These are phyloP conservation scores for Sordariomycetes sp. DNA, from an alignment of 2,329 filamentous ascomycete genomes.

Conservation along the genomic window DNA sequence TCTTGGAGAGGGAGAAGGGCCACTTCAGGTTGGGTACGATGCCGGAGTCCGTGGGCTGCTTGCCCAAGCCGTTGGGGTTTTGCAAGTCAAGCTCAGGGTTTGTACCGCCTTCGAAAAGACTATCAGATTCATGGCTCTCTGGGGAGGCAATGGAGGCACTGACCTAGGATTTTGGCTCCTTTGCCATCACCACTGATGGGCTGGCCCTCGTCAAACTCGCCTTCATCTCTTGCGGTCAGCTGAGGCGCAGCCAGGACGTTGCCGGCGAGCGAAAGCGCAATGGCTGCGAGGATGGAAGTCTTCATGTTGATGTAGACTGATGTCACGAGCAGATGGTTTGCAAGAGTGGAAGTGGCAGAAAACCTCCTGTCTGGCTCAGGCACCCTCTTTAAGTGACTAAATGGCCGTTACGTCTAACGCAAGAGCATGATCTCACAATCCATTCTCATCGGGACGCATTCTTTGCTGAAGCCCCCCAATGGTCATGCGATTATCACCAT, in stretches of 20 bases:
- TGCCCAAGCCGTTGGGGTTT: constrained; percentile 55
- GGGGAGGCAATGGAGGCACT: constrained; percentile 5
- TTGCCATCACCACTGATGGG: constrained; percentile 48
- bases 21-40: constrained; percentile 59
- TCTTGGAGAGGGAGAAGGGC: constrained; percentile 61
- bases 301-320: constrained; percentile 6
- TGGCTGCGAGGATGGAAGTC: constrained; percentile 2
- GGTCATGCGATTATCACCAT: neutral
- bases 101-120: constrained; percentile 44
- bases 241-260: constrained; percentile 10
- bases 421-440: neutral
- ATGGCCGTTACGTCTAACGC: no score
- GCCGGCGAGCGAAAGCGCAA: constrained; percentile 6
- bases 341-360: no score
- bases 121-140: neutral
- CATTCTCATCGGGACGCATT: neutral
- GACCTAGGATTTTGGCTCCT: constrained; percentile 49
- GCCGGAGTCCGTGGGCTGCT: constrained; percentile 52
- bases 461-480: neutral
- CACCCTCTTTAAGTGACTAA: no score
- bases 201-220: constrained; percentile 38
- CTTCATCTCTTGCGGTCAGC: constrained; percentile 11
- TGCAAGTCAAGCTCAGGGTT: constrained; percentile 51
- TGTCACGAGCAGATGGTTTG: neutral
- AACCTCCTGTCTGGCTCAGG: no score